Base-by-base conservation (phyloP, 1,139 yeast genomes). In the Fermentozyma sake region DNA sequence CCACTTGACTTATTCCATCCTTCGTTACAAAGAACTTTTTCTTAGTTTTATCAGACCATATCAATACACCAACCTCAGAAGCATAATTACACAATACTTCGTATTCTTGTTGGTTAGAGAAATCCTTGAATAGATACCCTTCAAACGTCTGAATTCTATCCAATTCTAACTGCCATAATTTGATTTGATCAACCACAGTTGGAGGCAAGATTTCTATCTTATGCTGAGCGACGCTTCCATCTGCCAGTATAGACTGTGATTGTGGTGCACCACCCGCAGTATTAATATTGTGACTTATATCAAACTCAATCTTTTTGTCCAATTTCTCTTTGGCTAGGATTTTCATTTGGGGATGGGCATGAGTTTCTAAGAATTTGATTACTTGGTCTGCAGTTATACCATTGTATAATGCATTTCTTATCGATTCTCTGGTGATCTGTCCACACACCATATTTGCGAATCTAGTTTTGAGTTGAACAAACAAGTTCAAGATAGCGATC, bases 341-440 rank as follows among this genome's bases (percentile, higher is more conserved):
- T 34, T 78, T 64, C 95, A 89, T 84, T 51, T 87, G 96, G 1
- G 95, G 85, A 57, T 91, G 97, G 0, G 97, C 96, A 59, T 91
- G 96, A 0, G 91, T 76, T 39, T 86, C 89, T 29, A 91, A 60
- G 48, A 89, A 91, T 37, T 86, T 76, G 40, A 93, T 81, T 42
- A 91, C 84, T 53, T 91, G 99, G 26, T 86, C 96, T 0, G 98
- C 93, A 0, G 96, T 84, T 41, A 91, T 91, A 16, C 99, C 99
- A 44, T 84, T 86, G 27, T 68, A 56, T 20, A 91, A 59, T 0
- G 98, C 98, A 30, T 74, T 67, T 34, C 97, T 68, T 12, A 91
- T 81, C 1, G 95, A 84, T 46, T 91, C 96, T 50, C 98, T 74
- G 4, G 97, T 87, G 36, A 91, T 73, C 42, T 84, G 89, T 1